These are phyloP conservation scores for Amoebophrya sp. DNA, from an alignment of 169 alveolate species.

Conservation along the genomic window DNA sequence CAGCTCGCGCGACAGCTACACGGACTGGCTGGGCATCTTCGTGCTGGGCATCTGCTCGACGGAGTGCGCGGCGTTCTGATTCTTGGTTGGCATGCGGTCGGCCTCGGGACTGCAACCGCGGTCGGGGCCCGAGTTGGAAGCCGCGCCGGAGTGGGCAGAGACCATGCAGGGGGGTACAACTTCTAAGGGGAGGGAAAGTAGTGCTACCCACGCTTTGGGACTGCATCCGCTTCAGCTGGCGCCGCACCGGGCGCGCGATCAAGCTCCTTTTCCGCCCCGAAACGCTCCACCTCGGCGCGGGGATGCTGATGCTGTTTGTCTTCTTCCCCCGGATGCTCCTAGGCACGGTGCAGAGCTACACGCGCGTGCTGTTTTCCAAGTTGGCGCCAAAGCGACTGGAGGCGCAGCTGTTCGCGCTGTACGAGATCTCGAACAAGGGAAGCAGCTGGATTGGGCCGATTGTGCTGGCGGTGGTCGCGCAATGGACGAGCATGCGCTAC, in stretches of 20 bases:
- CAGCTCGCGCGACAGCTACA: background rate
- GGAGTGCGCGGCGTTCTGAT: background rate
- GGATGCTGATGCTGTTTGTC: background rate
- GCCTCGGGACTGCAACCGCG: background rate
- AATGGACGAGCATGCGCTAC: background rate
- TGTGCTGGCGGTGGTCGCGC: background rate
- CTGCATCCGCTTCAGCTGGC: background rate
- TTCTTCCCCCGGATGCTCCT: background rate
- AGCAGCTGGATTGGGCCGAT: background rate
- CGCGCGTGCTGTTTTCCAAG: background rate
- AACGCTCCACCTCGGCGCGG: background rate
- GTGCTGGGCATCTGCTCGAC: background rate
- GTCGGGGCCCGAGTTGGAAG: background rate
- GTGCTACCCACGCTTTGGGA: background rate
- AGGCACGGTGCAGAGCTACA: background rate
- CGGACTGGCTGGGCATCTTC: background rate
- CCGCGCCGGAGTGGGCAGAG: background rate
- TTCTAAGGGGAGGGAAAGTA: too few species aligned
- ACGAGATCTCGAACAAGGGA: background rate
- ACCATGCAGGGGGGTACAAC: too few species aligned
- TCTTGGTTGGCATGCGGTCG: background rate
- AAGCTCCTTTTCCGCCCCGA: background rate
- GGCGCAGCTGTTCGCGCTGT: slow-evolving; percentile 25
- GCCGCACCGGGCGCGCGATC: background rate
- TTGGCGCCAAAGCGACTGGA: slow-evolving; percentile 16